These are phyloP conservation scores for Fusarium neocosmosporiellum DNA, from an alignment of 2,329 filamentous ascomycete genomes.

Conservation along the genomic window DNA sequence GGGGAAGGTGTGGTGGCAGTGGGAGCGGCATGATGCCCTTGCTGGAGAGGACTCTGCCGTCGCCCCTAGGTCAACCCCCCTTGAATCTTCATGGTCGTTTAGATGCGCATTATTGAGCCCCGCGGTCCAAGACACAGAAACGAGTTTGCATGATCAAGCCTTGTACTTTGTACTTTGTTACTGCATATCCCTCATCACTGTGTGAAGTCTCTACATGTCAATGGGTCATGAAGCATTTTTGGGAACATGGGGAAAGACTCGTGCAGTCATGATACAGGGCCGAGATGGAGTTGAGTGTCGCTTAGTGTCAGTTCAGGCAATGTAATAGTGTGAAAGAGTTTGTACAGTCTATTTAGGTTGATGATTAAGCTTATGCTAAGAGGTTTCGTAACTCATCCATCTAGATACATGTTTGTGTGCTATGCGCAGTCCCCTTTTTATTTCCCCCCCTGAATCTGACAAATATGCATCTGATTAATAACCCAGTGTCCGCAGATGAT, in stretches of 20 bases:
- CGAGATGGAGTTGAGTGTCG: background rate
- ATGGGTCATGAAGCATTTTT: background rate
- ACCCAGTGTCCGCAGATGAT: constrained; percentile 1
- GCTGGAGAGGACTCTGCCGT: constrained; percentile 27
- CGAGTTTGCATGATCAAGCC: constrained; percentile 35
- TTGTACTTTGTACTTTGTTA: background rate
- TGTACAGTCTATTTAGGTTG: constrained; percentile 7
- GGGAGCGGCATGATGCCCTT: constrained; percentile 28
- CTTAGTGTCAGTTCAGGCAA: background rate
- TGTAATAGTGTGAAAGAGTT: background rate
- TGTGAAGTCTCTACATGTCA: constrained; percentile 3
- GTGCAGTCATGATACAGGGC: background rate
- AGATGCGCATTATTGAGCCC: constrained; percentile 45
- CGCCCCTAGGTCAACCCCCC: constrained; percentile 20
- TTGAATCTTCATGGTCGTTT: constrained; percentile 35
- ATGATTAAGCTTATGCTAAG: background rate
- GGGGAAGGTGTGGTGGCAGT: constrained; percentile 18
- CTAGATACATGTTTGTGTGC: background rate
- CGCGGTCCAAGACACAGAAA: constrained; percentile 39
- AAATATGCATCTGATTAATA: background rate
- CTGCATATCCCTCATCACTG: background rate
- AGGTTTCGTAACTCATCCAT: constrained; percentile 13
- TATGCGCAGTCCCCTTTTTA: background rate
- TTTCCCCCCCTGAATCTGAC: background rate
- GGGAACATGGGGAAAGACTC: background rate